Evolutionary conservation across 2,329 filamentous ascomycete species (phyloP).

Genomic region (Paecilomyces dactylethromorphus): DNA sequence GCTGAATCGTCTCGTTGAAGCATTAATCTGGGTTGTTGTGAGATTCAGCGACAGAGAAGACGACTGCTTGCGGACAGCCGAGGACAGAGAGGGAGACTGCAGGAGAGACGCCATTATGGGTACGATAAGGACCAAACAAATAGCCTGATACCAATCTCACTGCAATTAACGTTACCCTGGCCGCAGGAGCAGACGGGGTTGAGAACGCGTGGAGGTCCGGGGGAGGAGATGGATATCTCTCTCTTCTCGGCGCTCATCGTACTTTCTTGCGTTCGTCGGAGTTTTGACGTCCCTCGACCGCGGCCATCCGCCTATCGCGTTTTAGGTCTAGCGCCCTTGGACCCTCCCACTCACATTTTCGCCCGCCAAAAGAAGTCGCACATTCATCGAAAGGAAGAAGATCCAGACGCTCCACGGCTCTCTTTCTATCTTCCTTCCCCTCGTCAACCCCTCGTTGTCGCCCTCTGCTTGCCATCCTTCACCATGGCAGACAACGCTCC

Average conservation of each 20-base stretch:
- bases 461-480: constrained; percentile 10
- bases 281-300: constrained; percentile 2
- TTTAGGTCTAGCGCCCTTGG: constrained; percentile 23
- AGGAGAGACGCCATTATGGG: neutral
- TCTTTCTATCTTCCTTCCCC: constrained; percentile 8
- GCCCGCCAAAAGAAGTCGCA: constrained; percentile 20
- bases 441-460: constrained; percentile 6
- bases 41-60: constrained; percentile 16
- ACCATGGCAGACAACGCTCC: constrained; percentile 48
- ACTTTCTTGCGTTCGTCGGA: neutral
- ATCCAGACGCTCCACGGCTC: constrained; percentile 10
- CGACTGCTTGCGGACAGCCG: constrained; percentile 29
- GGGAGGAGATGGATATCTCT: neutral
- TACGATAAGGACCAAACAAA: neutral
- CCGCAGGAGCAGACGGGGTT: neutral
- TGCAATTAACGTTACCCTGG: neutral
- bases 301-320: constrained; percentile 12
- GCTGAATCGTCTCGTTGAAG: neutral
- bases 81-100: constrained; percentile 20
- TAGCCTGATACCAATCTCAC: neutral
- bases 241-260: neutral
- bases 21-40: neutral
- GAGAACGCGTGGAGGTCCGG: neutral
- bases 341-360: constrained; percentile 27
- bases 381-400: constrained; percentile 9